A percentile compares a stretch with the other conserved stretches of the same genome.
phyloP scores from a whole-genome alignment of 805 yeast species.

The Yarrowia deformans region DNA sequence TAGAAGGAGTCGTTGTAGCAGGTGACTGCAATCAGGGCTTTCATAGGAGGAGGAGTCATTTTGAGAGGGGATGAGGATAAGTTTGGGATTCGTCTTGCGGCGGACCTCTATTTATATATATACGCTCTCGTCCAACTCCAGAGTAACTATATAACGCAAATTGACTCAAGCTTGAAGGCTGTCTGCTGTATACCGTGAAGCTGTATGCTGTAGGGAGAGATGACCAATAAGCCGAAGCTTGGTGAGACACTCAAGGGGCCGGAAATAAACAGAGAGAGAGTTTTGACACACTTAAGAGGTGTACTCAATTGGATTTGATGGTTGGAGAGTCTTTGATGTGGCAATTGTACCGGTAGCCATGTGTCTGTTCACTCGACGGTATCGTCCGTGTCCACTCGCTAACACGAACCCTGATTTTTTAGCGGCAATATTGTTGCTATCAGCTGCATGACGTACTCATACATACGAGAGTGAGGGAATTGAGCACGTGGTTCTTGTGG shows the following conservation, averaged over 20 bases:
- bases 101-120: neutral
- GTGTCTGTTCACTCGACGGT: too few species aligned
- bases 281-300: too few species aligned
- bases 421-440: conserved; percentile 34
- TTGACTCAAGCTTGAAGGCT: conserved; percentile 12
- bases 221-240: too few species aligned
- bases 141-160: conserved; percentile 12
- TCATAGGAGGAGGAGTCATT: conserved; percentile 29
- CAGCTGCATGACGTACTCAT: conserved; percentile 11
- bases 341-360: too few species aligned
- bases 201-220: too few species aligned
- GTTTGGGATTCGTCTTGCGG: too few species aligned
- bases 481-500: neutral
- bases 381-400: neutral
- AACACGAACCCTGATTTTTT: neutral
- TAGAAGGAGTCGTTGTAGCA: conserved; percentile 55
- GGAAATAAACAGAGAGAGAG: too few species aligned
- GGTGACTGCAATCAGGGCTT: conserved; percentile 43
- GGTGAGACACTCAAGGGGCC: too few species aligned
- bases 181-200: neutral
- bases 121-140: neutral
- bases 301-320: too few species aligned
- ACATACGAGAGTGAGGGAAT: neutral
- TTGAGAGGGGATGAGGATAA: neutral
- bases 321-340: too few species aligned